Conservation (phyloP, 495 filamentous ascomycete species). For the Bacidia gigantensis region DNA sequence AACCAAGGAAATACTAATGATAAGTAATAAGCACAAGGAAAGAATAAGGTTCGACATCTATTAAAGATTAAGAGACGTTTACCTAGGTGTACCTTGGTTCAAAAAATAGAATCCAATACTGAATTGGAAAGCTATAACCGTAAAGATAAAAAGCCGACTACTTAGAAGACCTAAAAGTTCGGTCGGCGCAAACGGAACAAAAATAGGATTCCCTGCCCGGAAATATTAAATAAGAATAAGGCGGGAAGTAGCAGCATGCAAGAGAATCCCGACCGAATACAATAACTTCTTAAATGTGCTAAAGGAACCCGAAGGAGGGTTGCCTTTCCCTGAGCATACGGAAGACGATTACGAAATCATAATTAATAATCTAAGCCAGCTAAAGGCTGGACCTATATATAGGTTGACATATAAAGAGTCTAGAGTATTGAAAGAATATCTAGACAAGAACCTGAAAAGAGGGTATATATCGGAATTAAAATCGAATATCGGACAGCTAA, state of each 20-base stretch:
- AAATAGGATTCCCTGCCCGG: background rate
- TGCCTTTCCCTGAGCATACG: background rate
- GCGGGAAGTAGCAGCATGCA: background rate
- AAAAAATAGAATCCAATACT: background rate
- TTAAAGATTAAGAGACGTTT: background rate
- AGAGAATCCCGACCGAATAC: background rate
- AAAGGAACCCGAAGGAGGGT: background rate
- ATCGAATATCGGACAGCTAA: background rate
- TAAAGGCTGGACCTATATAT: background rate
- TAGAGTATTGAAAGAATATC: background rate
- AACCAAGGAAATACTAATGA: background rate
- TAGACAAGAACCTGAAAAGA: slow-evolving; percentile 2
- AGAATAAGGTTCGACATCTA: background rate
- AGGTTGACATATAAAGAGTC: background rate
- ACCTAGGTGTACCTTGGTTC: background rate
- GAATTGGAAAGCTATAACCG: background rate
- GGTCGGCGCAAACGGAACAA: background rate
- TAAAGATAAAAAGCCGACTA: background rate
- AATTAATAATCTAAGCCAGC: background rate
- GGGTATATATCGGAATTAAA: slow-evolving; percentile 5
- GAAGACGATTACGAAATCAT: background rate
- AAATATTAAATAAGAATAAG: background rate
- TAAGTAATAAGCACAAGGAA: background rate
- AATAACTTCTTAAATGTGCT: background rate
- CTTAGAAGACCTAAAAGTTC: background rate